Evolutionary conservation across 306 rosid genomes (phyloP).

Genomic region (Casuarina glauca): DNA sequence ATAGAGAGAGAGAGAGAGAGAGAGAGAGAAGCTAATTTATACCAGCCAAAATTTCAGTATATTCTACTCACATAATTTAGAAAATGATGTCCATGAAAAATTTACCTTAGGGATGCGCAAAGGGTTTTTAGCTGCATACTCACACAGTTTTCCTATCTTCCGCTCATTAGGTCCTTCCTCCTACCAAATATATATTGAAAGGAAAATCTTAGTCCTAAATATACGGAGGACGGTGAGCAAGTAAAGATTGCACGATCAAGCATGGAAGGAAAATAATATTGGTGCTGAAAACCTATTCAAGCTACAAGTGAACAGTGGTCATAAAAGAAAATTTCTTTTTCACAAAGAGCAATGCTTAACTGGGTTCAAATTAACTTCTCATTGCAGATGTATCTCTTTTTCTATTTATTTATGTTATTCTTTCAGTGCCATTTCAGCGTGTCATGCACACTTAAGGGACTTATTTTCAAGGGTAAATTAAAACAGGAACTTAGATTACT

Average conservation of each 20-base stretch:
- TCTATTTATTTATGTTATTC: not conserved
- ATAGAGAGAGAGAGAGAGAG: no score
- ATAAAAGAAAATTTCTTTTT: not conserved
- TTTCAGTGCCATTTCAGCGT: not conserved
- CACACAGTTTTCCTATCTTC: constrained; percentile 86
- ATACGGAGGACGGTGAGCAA: constrained; percentile 8
- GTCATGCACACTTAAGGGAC: not conserved
- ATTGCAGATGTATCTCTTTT: not conserved
- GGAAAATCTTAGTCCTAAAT: constrained; percentile 14
- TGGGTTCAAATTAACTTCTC: not conserved
- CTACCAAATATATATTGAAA: constrained; percentile 38
- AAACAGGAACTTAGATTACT: no score
- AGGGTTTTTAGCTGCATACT: constrained; percentile 89
- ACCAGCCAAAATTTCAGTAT: not conserved
- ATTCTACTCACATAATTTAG: not conserved
- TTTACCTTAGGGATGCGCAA: constrained; percentile 90
- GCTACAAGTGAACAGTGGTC: constrained; percentile 4
- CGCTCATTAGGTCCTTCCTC: constrained; percentile 92
- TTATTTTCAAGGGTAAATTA: no score
- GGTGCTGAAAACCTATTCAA: constrained; percentile 15
- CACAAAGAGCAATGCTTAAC: not conserved
- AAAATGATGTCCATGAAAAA: not conserved
- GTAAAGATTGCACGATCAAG: constrained; percentile 8
- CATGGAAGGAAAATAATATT: not conserved
- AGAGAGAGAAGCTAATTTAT: not conserved